Evolutionary conservation across 257 asterid genomes (phyloP).

Genomic region (Coffea eugenioides): DNA sequence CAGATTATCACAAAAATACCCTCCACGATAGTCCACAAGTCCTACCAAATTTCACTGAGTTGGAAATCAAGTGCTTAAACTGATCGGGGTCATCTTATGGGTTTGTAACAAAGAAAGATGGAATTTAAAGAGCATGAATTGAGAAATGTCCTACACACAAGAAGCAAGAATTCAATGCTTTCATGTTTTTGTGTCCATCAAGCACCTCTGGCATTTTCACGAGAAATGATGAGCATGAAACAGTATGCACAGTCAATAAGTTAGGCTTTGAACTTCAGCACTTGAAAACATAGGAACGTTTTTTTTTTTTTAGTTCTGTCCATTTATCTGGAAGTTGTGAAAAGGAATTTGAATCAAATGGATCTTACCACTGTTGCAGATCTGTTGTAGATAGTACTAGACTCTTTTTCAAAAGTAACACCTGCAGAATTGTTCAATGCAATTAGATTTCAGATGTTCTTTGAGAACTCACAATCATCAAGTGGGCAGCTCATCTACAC

Average conservation of each 20-base stretch:
- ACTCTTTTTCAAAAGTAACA: conserved; percentile 39
- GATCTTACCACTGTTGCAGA: conserved; percentile 49
- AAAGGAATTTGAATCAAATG: background rate
- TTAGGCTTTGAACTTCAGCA: background rate
- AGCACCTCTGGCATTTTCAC: background rate
- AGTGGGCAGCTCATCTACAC: background rate
- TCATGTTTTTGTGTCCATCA: background rate
- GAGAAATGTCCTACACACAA: background rate
- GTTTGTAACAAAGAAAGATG: background rate
- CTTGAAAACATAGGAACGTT: background rate
- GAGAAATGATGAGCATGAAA: background rate
- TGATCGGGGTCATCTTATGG: background rate
- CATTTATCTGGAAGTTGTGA: background rate
- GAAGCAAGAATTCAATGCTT: background rate
- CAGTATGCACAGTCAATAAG: background rate
- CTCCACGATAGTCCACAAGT: background rate
- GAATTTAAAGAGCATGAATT: background rate
- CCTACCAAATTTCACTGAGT: background rate
- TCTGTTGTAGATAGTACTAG: conserved; percentile 32
- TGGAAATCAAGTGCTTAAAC: background rate
- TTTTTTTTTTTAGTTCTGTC: background rate
- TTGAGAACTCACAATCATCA: background rate
- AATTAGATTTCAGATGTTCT: background rate
- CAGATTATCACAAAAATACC: conserved; percentile 7
- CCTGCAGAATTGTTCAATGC: conserved; percentile 40